A percentile compares a stretch with the other conserved stretches of the same genome.
These are phyloP conservation scores for Chenopodium formosanum DNA, from an alignment of 148 eudicot species.

Conservation along the genomic window DNA sequence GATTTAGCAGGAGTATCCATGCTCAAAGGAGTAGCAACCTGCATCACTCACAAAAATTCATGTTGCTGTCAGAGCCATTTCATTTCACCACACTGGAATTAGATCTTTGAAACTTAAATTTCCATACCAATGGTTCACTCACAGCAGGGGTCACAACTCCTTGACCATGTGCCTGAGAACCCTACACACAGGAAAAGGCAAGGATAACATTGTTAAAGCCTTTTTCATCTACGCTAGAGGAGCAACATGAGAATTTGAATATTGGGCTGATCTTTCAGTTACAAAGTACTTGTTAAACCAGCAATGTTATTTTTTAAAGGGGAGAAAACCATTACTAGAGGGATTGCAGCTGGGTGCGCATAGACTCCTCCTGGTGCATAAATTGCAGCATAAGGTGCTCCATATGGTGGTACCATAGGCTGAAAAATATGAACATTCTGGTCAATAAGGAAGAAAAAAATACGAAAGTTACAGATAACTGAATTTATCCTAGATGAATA, in stretches of 20 bases:
- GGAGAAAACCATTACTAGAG: constrained; percentile 51
- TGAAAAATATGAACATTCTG: constrained; percentile 27
- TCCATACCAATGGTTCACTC: constrained; percentile 28
- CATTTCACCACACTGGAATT: neutral
- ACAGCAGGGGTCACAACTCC: constrained; percentile 29
- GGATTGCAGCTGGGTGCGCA: constrained; percentile 69
- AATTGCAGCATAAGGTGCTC: constrained; percentile 83
- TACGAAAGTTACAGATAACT: neutral
- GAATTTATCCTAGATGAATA: neutral
- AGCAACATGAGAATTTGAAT: neutral
- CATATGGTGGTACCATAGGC: constrained; percentile 97
- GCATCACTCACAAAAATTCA: constrained; percentile 19
- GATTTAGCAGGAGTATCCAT: constrained; percentile 73
- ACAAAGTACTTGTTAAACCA: neutral
- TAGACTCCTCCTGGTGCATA: constrained; percentile 94
- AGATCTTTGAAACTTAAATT: neutral
- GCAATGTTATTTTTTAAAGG: neutral
- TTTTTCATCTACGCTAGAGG: neutral
- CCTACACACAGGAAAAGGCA: constrained; percentile 28
- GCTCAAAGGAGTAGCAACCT: constrained; percentile 65
- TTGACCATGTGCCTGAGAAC: constrained; percentile 35
- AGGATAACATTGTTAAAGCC: constrained; percentile 2
- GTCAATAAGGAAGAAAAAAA: neutral
- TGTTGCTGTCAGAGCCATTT: neutral
- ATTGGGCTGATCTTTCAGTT: neutral